Base-by-base conservation (phyloP, 2,329 filamentous ascomycete genomes). In the Dichotomopilus funicola region DNA sequence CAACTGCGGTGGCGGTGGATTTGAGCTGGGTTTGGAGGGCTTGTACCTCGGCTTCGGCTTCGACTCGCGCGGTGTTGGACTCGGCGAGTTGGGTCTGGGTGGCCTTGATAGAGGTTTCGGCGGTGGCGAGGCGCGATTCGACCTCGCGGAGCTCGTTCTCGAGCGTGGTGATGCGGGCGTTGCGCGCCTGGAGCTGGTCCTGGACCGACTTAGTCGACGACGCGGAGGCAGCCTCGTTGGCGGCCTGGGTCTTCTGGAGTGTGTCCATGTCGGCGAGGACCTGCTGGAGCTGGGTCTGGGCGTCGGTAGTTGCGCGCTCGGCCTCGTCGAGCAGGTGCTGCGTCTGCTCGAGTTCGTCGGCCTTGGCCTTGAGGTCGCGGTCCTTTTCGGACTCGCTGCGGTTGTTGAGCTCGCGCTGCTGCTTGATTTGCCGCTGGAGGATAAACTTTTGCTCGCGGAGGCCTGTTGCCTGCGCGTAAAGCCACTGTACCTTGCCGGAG, bases 371-470 rank as follows among this genome's bases (percentile, higher is more conserved):
- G n/a, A 88, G 69, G 59, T 87, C 81, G 42, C 79, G 78, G 63
- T 87, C 85, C 65, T 85, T 83, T 58, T 85, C 79, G 19, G 81
- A 77, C 62, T 95, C 90, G 1, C 89, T 91, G 66, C 91, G 91
- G 73, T 80, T 91, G 72, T 95, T 95, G 55, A 96, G 80, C 66
- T 95, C 90, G 56, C 91, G 87, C 72, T 97, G 92, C 68, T 97
- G 91, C 73, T 95, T 92, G 65, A 96, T 92, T 69, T 97, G 91
- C 44, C 91, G 84, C 65, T 92, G 87, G 7, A 97, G 78, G 27
- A 96, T 91, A 49, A 84, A 83, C 68, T 96, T 95, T 68, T 97
- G 91, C 64, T 96, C 89, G 59, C 89, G 86, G 38, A 96, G 75
- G 19, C 82, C 82, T 13, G 85, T 87, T n/a, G 89, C 82, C 56